Conservation (phyloP, 192 early-diverging fungal species). For the Rhizophlyctis rosea region DNA sequence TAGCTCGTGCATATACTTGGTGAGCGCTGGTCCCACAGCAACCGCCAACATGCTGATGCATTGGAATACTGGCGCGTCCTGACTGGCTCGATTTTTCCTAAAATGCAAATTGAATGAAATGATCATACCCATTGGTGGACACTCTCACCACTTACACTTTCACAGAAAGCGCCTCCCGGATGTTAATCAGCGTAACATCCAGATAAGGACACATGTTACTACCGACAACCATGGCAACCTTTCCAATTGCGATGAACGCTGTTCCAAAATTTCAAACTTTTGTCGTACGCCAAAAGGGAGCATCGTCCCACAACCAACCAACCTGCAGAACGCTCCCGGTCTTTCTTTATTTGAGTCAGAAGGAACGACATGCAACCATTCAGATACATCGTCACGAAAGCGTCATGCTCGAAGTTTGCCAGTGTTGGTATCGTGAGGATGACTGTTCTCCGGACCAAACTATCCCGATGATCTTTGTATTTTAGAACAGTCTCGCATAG, state of each 20-base stretch:
- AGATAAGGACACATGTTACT: slow-evolving; percentile 76
- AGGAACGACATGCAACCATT: slow-evolving; percentile 72
- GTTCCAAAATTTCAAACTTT: background rate
- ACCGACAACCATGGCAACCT: slow-evolving; percentile 75
- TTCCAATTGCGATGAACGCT: slow-evolving; percentile 84
- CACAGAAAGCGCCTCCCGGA: slow-evolving; percentile 69
- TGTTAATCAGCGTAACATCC: slow-evolving; percentile 69
- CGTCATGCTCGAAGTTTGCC: slow-evolving; percentile 71
- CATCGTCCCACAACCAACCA: background rate
- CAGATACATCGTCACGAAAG: slow-evolving; percentile 67
- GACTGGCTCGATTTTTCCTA: slow-evolving; percentile 29
- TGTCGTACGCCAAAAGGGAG: background rate
- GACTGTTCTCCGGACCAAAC: slow-evolving; percentile 75
- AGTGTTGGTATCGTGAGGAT: slow-evolving; percentile 79
- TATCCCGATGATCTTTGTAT: slow-evolving; percentile 75
- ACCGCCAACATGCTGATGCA: slow-evolving; percentile 86
- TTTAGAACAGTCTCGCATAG: slow-evolving; percentile 73
- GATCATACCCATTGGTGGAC: background rate
- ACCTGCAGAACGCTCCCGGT: slow-evolving; percentile 61
- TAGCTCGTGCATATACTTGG: slow-evolving; percentile 81
- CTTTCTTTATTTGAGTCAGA: slow-evolving; percentile 66
- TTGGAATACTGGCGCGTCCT: slow-evolving; percentile 57
- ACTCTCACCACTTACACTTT: slow-evolving; percentile 53
- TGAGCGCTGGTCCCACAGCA: slow-evolving; percentile 87
- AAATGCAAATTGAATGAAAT: too few species aligned